Evolutionary conservation across 1,284 basidiomycete species (phyloP).

Genomic region (Phlebopus sp.): DNA sequence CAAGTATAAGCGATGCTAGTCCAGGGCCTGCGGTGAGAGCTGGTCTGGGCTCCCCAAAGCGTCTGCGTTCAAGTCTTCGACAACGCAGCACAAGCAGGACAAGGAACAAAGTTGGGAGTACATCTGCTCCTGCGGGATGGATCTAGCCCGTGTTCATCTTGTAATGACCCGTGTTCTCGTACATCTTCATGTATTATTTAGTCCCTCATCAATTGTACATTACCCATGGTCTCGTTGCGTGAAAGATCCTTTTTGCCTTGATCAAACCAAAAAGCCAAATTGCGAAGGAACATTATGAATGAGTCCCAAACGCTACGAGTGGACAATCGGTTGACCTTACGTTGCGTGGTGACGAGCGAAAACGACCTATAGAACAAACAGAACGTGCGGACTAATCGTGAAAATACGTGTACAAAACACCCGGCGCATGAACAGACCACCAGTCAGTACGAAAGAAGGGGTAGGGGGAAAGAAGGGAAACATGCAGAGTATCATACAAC

Average conservation of each 20-base stretch:
- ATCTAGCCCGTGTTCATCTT: conserved; percentile 27
- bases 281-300: too few relatives aligned
- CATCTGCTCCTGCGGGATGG: conserved; percentile 49
- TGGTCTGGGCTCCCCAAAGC: conserved; percentile 10
- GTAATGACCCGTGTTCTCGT: neutral
- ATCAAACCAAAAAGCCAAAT: too few relatives aligned
- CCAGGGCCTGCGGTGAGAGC: conserved; percentile 5
- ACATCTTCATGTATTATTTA: neutral
- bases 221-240: too few relatives aligned
- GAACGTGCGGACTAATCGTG: conserved; percentile 26
- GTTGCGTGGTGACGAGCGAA: conserved; percentile 15
- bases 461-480: conserved; percentile 26
- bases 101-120: conserved; percentile 20
- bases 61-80: conserved; percentile 24
- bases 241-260: too few relatives aligned
- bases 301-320: too few relatives aligned
- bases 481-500: conserved; percentile 32
- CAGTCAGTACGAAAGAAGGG: conserved; percentile 31
- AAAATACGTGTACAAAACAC: conserved; percentile 32
- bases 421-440: conserved; percentile 28
- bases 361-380: conserved; percentile 17
- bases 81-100: conserved; percentile 26
- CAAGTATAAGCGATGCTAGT: conserved; percentile 3
- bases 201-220: too few relatives aligned
- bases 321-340: conserved; percentile 13